Percentiles rank a stretch among this genome's conserved stretches.
These are phyloP conservation scores for Ustilago cynodontis DNA, from an alignment of 1,284 basidiomycete genomes.

Conservation along the genomic window DNA sequence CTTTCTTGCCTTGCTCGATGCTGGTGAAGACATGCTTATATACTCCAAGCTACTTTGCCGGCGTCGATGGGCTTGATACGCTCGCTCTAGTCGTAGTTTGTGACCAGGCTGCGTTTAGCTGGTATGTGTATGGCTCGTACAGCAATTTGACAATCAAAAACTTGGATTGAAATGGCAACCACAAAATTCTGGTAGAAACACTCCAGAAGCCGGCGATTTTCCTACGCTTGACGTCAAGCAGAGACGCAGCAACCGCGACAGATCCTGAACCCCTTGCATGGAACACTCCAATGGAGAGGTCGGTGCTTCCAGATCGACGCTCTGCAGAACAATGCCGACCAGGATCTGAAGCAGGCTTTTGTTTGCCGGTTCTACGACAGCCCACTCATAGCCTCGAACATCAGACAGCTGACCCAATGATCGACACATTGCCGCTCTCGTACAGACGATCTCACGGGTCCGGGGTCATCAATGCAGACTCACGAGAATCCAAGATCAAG, in stretches of 20 bases:
- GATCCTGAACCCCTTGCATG: slow-evolving; percentile 28
- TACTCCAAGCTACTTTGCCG: no score
- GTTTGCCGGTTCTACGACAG: no score
- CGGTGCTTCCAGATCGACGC: slow-evolving; percentile 29
- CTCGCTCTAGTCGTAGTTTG: no score
- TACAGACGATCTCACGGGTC: neutral
- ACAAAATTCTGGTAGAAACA: neutral
- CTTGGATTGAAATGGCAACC: neutral
- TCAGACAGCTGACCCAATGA: neutral
- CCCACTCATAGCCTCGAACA: neutral
- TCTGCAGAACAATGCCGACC: slow-evolving; percentile 18
- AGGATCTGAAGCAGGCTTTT: neutral
- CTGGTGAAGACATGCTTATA: no score
- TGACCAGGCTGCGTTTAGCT: no score
- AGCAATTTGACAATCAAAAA: no score
- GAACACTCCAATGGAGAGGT: slow-evolving; percentile 26
- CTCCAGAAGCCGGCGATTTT: neutral
- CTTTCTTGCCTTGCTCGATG: no score
- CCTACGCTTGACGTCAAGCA: neutral
- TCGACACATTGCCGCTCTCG: neutral
- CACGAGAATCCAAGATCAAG: neutral
- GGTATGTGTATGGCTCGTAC: no score
- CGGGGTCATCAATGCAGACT: neutral
- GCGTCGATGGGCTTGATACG: no score
- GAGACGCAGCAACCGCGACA: neutral